These are phyloP conservation scores for Cladosporium colombiae DNA, from an alignment of 2,329 filamentous ascomycete genomes.

Conservation along the genomic window DNA sequence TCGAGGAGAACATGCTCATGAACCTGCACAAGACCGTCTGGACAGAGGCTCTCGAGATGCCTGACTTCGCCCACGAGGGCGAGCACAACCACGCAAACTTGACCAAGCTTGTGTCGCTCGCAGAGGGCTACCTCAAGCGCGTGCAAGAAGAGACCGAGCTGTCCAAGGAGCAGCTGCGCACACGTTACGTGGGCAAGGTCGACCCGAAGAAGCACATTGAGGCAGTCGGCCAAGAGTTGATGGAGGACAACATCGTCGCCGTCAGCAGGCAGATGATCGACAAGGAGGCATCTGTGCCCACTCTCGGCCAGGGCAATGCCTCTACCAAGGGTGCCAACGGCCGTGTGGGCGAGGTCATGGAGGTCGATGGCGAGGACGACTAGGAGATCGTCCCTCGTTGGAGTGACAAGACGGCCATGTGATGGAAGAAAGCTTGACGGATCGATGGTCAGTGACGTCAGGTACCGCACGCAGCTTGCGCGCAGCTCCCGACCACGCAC, in stretches of 20 bases:
- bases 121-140: constrained; percentile 96
- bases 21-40: constrained; percentile 99
- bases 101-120: constrained; percentile 81
- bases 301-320: constrained; percentile 56
- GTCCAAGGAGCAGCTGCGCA: constrained; percentile 97
- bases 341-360: constrained; percentile 27
- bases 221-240: constrained; percentile 91
- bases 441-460: not conserved
- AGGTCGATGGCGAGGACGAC: constrained; percentile 29
- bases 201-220: constrained; percentile 99
- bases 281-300: constrained; percentile 93
- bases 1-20: constrained; percentile 99
- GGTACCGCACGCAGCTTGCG: not conserved
- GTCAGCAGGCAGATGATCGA: constrained; percentile 99
- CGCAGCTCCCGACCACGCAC: constrained; percentile 15
- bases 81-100: constrained; percentile 84
- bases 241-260: constrained; percentile 98
- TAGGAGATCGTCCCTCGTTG: constrained; percentile 19
- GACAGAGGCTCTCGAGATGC: constrained; percentile 97
- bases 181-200: constrained; percentile 96
- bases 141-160: constrained; percentile 98
- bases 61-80: constrained; percentile 85
- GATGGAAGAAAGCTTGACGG: not conserved
- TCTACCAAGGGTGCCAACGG: constrained; percentile 23
- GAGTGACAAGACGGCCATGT: not conserved